Conservation (phyloP, 805 yeast genomes). For the Metschnikowia proteae region DNA sequence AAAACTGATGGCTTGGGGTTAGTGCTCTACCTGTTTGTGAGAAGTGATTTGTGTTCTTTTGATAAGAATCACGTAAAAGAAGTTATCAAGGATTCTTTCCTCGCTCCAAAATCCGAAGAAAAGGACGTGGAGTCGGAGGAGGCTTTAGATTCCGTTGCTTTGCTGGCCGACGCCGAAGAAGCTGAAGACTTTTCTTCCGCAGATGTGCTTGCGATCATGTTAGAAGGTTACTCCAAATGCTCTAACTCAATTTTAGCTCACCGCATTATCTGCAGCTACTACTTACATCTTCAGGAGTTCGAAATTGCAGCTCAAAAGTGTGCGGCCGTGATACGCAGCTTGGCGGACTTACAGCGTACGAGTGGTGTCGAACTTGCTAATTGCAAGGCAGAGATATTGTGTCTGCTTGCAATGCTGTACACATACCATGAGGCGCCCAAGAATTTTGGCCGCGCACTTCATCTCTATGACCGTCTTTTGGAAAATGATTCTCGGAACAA, state of each 20-base stretch:
- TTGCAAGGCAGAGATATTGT: slow-evolving; percentile 56
- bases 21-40: slow-evolving; percentile 56
- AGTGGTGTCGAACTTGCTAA: slow-evolving; percentile 47
- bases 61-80: slow-evolving; percentile 30
- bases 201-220: slow-evolving; percentile 47
- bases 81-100: slow-evolving; percentile 11
- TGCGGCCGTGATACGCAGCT: slow-evolving; percentile 52
- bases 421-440: slow-evolving; percentile 90
- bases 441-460: slow-evolving; percentile 70
- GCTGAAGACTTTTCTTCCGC: slow-evolving; percentile 37
- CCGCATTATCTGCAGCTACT: slow-evolving; percentile 60
- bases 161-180: slow-evolving; percentile 8
- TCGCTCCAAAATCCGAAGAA: neutral
- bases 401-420: slow-evolving; percentile 69
- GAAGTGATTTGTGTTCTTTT: slow-evolving; percentile 68
- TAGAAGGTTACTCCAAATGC: slow-evolving; percentile 46
- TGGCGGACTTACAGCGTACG: slow-evolving; percentile 45
- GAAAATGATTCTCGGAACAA: slow-evolving; percentile 36
- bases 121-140: slow-evolving; percentile 10
- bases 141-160: slow-evolving; percentile 8
- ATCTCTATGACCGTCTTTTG: slow-evolving; percentile 63
- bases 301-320: slow-evolving; percentile 58
- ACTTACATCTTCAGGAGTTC: slow-evolving; percentile 59
- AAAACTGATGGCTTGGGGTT: slow-evolving; percentile 59
- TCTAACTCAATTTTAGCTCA: slow-evolving; percentile 52